Conservation (phyloP, 2,329 filamentous ascomycete species). For the Tolypocladium tropicale region DNA sequence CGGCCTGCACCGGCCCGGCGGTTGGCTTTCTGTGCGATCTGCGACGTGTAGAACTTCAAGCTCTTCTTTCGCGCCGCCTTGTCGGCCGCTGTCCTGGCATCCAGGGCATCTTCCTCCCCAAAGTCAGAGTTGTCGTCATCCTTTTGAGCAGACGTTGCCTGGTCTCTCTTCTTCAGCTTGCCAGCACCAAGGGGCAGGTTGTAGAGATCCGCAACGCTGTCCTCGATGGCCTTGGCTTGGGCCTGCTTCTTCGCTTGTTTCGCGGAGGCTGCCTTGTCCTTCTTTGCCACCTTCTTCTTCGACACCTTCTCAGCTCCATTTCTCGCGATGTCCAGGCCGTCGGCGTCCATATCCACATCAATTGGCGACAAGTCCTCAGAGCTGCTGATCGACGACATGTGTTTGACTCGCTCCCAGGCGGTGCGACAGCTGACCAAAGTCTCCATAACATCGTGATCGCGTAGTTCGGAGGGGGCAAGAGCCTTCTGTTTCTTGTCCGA, state of each 20-base stretch:
- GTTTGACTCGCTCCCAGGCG: slow-evolving; percentile 67
- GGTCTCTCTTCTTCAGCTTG: slow-evolving; percentile 29
- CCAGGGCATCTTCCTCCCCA: slow-evolving; percentile 76
- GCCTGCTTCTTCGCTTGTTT: slow-evolving; percentile 32
- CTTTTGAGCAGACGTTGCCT: slow-evolving; percentile 24
- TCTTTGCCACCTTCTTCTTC: slow-evolving; percentile 18
- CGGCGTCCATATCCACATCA: slow-evolving; percentile 9
- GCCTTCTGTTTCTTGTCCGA: slow-evolving; percentile 43
- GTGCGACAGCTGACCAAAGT: slow-evolving; percentile 69
- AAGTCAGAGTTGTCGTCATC: slow-evolving; percentile 72
- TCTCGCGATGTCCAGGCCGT: slow-evolving; percentile 6
- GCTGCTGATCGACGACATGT: slow-evolving; percentile 41
- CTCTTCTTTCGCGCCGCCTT: slow-evolving; percentile 87
- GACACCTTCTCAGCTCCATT: slow-evolving; percentile 20
- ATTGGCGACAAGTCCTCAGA: slow-evolving; percentile 20
- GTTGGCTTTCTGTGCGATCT: slow-evolving; percentile 90
- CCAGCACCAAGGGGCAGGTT: slow-evolving; percentile 43
- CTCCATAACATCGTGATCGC: slow-evolving; percentile 87
- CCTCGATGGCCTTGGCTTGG: slow-evolving; percentile 54
- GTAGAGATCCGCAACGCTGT: slow-evolving; percentile 59
- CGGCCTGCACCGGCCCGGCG: slow-evolving; percentile 65
- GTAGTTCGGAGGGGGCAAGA: slow-evolving; percentile 66
- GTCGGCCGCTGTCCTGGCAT: slow-evolving; percentile 68
- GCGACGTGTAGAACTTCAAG: slow-evolving; percentile 94
- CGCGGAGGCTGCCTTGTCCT: slow-evolving; percentile 22